Percentiles rank a stretch among this genome's conserved stretches.
These are phyloP conservation scores for Hymenoscyphus fraxineus DNA, from an alignment of 2,329 filamentous ascomycete species.

Conservation along the genomic window DNA sequence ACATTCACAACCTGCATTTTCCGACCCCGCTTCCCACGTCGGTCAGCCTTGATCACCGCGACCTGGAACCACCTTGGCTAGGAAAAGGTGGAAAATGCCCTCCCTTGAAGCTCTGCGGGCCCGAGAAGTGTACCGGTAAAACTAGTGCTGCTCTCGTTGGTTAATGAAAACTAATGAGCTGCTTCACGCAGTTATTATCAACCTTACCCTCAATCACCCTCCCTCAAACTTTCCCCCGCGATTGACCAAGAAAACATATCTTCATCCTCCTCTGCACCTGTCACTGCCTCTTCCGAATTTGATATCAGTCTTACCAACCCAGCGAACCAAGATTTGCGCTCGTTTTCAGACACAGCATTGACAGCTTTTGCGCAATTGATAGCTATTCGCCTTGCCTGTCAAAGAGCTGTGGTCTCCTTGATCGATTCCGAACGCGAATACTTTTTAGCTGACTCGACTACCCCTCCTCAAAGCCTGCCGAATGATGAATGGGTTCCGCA, in stretches of 20 bases:
- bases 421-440: conserved; percentile 28
- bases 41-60: not conserved
- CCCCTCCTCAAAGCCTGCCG: conserved; percentile 35
- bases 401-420: conserved; percentile 44
- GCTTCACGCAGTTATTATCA: conserved; percentile 23
- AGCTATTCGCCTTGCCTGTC: conserved; percentile 43
- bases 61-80: not conserved
- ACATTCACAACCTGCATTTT: not conserved
- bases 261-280: not conserved
- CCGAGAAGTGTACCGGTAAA: conserved; percentile 19
- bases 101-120: conserved; percentile 16
- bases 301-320: not conserved
- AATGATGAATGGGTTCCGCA: conserved; percentile 20
- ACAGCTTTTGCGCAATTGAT: conserved; percentile 46
- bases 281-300: not conserved
- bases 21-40: not conserved
- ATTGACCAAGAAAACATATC: not conserved
- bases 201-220: conserved; percentile 10
- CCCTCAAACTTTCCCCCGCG: conserved; percentile 5
- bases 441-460: conserved; percentile 41
- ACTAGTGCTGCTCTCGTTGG: not conserved
- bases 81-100: not conserved
- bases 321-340: not conserved
- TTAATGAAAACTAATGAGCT: not conserved
- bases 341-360: conserved; percentile 42